A percentile compares a stretch with the other conserved stretches of the same genome.
Evolutionary conservation across 2,329 filamentous ascomycete species (phyloP).

Genomic region (Trichoderma koningii): DNA sequence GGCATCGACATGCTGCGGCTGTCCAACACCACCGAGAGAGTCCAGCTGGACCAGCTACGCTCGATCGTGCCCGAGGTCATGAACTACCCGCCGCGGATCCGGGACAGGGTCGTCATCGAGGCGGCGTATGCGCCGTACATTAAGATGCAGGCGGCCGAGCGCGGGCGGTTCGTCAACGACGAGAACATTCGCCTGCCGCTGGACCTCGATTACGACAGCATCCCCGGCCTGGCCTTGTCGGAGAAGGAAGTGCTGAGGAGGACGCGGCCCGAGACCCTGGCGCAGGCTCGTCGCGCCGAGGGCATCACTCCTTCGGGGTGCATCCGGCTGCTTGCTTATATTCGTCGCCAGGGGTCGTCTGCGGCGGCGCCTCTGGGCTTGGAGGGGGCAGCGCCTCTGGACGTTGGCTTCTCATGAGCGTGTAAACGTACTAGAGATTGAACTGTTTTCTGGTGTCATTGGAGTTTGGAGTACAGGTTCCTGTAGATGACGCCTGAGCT

Average conservation of each 20-base stretch:
- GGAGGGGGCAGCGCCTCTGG: not conserved
- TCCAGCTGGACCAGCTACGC: constrained; percentile 56
- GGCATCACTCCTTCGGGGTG: constrained; percentile 68
- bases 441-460: too few species aligned
- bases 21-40: constrained; percentile 51
- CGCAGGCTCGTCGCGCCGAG: constrained; percentile 85
- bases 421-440: too few species aligned
- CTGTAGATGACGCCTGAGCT: too few species aligned
- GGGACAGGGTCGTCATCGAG: constrained; percentile 74
- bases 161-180: constrained; percentile 70
- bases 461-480: too few species aligned
- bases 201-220: constrained; percentile 72
- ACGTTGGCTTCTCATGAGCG: not conserved
- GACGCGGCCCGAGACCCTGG: constrained; percentile 79
- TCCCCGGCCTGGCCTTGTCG: constrained; percentile 76
- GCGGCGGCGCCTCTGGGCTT: not conserved
- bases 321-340: constrained; percentile 62
- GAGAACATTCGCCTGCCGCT: constrained; percentile 72
- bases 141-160: constrained; percentile 66
- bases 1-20: constrained; percentile 80
- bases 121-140: constrained; percentile 87
- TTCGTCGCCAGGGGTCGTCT: constrained; percentile 44
- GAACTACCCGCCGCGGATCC: constrained; percentile 60
- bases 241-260: constrained; percentile 71
- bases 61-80: constrained; percentile 58